Evolutionary conservation across 805 yeast species (phyloP).

Genomic region (Pichia exigua): DNA sequence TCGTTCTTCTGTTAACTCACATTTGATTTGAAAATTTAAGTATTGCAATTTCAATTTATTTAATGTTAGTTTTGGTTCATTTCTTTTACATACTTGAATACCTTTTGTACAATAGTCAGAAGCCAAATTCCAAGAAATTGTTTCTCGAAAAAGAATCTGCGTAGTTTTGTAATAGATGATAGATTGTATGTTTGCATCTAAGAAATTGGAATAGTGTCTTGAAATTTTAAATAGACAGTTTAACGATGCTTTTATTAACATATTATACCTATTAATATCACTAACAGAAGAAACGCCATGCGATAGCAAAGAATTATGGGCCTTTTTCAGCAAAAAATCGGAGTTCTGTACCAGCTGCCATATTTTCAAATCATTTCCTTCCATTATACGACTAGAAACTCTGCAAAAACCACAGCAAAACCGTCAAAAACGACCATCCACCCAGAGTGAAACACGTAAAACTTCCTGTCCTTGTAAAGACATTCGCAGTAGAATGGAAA

Average conservation of each 20-base stretch:
- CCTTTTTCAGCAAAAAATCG: background rate
- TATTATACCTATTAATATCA: slow-evolving; percentile 22
- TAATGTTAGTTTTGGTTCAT: slow-evolving; percentile 17
- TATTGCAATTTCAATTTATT: slow-evolving; percentile 29
- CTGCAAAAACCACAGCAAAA: background rate
- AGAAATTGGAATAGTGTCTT: slow-evolving; percentile 21
- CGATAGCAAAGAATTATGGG: background rate
- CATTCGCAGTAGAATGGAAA: background rate
- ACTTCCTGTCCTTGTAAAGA: background rate
- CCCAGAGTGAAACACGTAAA: background rate
- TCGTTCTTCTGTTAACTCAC: slow-evolving; percentile 11
- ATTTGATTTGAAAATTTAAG: slow-evolving; percentile 32
- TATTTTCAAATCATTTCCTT: background rate
- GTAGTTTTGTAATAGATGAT: slow-evolving; percentile 31
- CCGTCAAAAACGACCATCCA: background rate
- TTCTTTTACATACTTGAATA: slow-evolving; percentile 19
- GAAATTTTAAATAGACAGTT: slow-evolving; percentile 30
- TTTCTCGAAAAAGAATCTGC: slow-evolving; percentile 33
- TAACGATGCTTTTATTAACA: slow-evolving; percentile 30
- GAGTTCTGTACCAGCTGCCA: background rate
- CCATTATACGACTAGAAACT: background rate
- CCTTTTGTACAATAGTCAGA: slow-evolving; percentile 29
- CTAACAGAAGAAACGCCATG: background rate
- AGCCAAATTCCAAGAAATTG: slow-evolving; percentile 34
- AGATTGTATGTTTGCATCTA: slow-evolving; percentile 30